A percentile compares a stretch with the other conserved stretches of the same genome.
Evolutionary conservation across 2,329 filamentous ascomycete species (phyloP).

Genomic region (Diaporthe citrichinensis): DNA sequence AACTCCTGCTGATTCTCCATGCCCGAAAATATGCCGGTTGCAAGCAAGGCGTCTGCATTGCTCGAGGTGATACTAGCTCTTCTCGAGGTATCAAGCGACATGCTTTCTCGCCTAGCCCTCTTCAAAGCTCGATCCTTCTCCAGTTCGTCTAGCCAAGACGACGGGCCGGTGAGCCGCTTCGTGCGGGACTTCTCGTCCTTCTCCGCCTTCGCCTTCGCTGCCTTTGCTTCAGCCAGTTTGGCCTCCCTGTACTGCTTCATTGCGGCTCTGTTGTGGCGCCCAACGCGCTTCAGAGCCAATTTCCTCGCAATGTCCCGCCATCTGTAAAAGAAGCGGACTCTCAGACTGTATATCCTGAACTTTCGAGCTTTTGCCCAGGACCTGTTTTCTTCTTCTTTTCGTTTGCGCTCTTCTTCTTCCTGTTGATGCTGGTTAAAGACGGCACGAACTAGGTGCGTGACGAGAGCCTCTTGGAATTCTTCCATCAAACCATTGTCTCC

Average conservation of each 20-base stretch:
- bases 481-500: constrained; percentile 68
- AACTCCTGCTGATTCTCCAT: constrained; percentile 55
- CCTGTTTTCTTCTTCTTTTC: constrained; percentile 63
- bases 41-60: constrained; percentile 56
- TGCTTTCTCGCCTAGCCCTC: constrained; percentile 46
- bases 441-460: constrained; percentile 60
- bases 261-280: constrained; percentile 65
- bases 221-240: constrained; percentile 52
- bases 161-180: constrained; percentile 39
- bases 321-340: constrained; percentile 69
- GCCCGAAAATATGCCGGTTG: constrained; percentile 59
- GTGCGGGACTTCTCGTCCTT: constrained; percentile 53
- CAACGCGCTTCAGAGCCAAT: constrained; percentile 63
- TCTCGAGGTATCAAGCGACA: constrained; percentile 48
- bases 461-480: constrained; percentile 61
- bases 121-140: constrained; percentile 47
- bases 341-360: constrained; percentile 65
- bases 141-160: constrained; percentile 41
- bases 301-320: constrained; percentile 67
- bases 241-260: constrained; percentile 61
- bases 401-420: constrained; percentile 58
- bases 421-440: constrained; percentile 57
- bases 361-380: constrained; percentile 62
- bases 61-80: constrained; percentile 45
- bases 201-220: constrained; percentile 51